Base-by-base conservation (phyloP, 345 rosid species). In the Noccaea bulbosa region DNA sequence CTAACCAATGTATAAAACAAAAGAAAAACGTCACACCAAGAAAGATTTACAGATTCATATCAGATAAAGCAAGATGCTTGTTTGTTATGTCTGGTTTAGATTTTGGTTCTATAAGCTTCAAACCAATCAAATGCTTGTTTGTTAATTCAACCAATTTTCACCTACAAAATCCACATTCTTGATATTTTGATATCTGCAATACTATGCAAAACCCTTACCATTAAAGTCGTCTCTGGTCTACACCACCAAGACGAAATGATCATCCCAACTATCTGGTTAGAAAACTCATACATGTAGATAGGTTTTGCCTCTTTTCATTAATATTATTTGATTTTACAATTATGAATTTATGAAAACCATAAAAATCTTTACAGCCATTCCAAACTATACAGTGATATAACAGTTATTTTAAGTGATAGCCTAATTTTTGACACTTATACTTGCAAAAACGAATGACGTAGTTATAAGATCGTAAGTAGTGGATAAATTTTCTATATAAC, bases 1-100 rank as follows among this genome's bases (percentile, higher is more conserved):
- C 53, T 10, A 43, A 16, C 32, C 43, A 34, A 54, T 53, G 52
- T 2, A 66, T 8, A 15, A 30, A 10, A 55, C 55, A 39, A 54
- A 57, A 46, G 27, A 52, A 15, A 44, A 8, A 30, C 15, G 6
- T 2, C 30, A 27, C 30, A 27, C 43, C 35, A 38, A 11, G 50
- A 32, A 71, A 54, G 63, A 54, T 33, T 44, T 53, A 33, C 40
- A 52, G 44, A 47, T 47, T 10, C 37, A 32, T 35, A n/a, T 15
- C 52, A 69, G 10, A 58, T 47, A 34, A 45, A 46, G 7, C 67
- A 62, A 41, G 41, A 46, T 63, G 15, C 44, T 63, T 51, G 10
- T 3, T n/a, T 3, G 30, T 14, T 62, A 12, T 6, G 37, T 62
- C 15, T 27, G 15, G 33, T 71, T 71, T 60, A 2, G 52, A 6